These are phyloP conservation scores for Copromyces sp. DNA, from an alignment of 495 filamentous ascomycete species.

Conservation along the genomic window DNA sequence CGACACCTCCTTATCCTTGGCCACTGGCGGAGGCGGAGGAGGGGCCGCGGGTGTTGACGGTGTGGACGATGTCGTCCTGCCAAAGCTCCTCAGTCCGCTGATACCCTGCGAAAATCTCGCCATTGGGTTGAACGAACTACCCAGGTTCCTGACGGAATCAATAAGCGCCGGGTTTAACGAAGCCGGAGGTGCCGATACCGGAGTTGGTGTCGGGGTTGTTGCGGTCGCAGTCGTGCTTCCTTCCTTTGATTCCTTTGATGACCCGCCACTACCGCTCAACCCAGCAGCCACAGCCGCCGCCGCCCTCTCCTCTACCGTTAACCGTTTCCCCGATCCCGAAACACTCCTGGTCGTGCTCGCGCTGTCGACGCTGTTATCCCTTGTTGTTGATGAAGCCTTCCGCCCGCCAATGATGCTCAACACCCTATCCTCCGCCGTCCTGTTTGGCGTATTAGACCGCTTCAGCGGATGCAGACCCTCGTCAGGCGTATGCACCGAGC, in stretches of 20 bases:
- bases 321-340: not conserved
- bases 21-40: slow-evolving; percentile 14
- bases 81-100: slow-evolving; percentile 63
- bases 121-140: slow-evolving; percentile 75
- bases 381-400: slow-evolving; percentile 29
- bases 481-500: slow-evolving; percentile 34
- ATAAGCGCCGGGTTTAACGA: slow-evolving; percentile 50
- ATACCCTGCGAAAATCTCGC: slow-evolving; percentile 61
- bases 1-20: slow-evolving; percentile 26
- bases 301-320: slow-evolving; percentile 20
- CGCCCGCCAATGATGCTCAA: slow-evolving; percentile 50
- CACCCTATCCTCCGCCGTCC: slow-evolving; percentile 42
- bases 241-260: slow-evolving; percentile 25
- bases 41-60: slow-evolving; percentile 15
- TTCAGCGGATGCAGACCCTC: slow-evolving; percentile 12
- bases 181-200: slow-evolving; percentile 20
- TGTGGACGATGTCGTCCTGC: slow-evolving; percentile 37
- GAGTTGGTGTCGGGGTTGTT: not conserved
- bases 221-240: not conserved
- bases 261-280: not conserved
- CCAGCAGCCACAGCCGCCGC: slow-evolving; percentile 34
- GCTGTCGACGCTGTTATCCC: slow-evolving; percentile 73
- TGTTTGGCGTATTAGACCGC: slow-evolving; percentile 22
- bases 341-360: slow-evolving; percentile 46
- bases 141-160: slow-evolving; percentile 75